Percentiles rank a stretch among this genome's conserved stretches.
Conservation (phyloP, 805 yeast species). For the Metschnikowia peoriensis region DNA sequence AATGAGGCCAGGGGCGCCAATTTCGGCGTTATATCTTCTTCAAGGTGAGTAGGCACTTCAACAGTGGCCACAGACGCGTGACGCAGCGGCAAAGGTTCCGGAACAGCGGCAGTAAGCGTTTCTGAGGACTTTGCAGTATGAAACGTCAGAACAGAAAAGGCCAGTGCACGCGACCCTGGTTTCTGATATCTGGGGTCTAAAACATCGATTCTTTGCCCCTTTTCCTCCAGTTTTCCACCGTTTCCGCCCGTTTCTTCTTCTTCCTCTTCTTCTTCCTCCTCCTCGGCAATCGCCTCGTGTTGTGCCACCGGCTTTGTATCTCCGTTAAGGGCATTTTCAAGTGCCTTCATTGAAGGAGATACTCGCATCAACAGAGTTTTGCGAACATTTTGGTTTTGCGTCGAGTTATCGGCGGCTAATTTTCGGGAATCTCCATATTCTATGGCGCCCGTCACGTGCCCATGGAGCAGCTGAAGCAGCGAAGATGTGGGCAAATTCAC, state of each 20-base stretch:
- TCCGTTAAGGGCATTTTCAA: constrained; percentile 33
- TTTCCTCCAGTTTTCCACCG: no score
- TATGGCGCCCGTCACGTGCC: constrained; percentile 8
- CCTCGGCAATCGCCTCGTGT: constrained; percentile 14
- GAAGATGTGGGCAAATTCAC: constrained; percentile 27
- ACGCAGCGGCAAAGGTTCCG: not conserved
- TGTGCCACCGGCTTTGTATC: constrained; percentile 7
- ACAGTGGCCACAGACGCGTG: constrained; percentile 4
- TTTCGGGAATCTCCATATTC: not conserved
- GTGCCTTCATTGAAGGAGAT: constrained; percentile 42
- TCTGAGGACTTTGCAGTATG: constrained; percentile 26
- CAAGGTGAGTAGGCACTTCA: not conserved
- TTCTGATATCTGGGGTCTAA: not conserved
- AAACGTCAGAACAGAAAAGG: constrained; percentile 25
- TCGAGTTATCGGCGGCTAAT: not conserved
- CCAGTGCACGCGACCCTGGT: constrained; percentile 8
- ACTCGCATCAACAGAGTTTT: constrained; percentile 32
- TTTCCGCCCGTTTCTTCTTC: not conserved
- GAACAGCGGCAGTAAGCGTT: constrained; percentile 13
- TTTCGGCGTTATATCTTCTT: constrained; percentile 21
- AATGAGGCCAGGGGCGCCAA: constrained; percentile 15
- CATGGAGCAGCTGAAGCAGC: constrained; percentile 26
- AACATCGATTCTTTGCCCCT: not conserved
- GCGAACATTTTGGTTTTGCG: not conserved
- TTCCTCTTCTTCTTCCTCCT: constrained; percentile 13